These are phyloP conservation scores for Ceratocystis lukuohia DNA, from an alignment of 2,329 filamentous ascomycete species.

Conservation along the genomic window DNA sequence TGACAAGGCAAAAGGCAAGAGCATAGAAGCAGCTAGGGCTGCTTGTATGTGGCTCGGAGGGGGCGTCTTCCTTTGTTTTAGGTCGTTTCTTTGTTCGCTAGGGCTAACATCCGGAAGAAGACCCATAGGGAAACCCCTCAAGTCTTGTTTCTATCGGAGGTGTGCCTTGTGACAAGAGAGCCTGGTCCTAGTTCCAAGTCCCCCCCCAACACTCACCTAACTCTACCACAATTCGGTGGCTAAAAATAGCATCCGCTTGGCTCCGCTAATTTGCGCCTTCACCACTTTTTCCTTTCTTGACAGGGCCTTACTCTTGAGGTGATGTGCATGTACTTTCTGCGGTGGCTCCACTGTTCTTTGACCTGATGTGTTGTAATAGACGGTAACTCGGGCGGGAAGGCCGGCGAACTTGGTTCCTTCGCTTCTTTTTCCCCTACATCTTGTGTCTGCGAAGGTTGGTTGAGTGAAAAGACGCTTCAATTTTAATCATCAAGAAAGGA, in stretches of 20 bases:
- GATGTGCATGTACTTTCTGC: neutral
- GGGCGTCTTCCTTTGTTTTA: neutral
- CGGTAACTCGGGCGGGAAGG: neutral
- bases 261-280: slow-evolving; percentile 5
- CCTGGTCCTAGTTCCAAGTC: neutral
- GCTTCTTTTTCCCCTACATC: too few species aligned
- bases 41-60: neutral
- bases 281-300: neutral
- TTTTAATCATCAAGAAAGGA: too few species aligned
- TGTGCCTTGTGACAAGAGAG: too few species aligned
- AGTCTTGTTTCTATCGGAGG: neutral
- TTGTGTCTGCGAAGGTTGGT: too few species aligned
- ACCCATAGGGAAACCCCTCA: neutral
- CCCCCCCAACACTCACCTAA: neutral
- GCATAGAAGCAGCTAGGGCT: neutral
- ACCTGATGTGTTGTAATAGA: neutral
- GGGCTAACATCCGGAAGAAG: neutral
- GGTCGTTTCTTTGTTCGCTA: neutral
- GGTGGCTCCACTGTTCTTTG: slow-evolving; percentile 4
- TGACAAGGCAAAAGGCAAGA: neutral
- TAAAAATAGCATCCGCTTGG: neutral
- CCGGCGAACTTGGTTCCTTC: neutral
- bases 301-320: neutral
- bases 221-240: neutral
- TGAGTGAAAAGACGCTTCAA: too few species aligned